Percentiles rank a stretch among this genome's conserved stretches.
phyloP scores from a whole-genome alignment of 257 asterid species.

The Solanum megistacrolobum region DNA sequence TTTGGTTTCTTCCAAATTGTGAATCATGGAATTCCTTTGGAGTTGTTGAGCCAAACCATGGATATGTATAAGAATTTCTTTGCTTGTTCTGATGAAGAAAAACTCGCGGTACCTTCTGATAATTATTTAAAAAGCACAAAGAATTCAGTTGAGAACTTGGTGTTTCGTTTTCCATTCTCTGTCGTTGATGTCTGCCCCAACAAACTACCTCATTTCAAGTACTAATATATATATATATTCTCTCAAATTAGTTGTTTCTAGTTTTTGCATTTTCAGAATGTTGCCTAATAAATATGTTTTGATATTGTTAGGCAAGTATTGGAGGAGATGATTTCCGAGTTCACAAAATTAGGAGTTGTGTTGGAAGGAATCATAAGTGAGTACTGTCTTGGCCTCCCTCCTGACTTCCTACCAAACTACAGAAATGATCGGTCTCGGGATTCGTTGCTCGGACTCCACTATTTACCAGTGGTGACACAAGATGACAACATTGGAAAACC shows the following conservation, averaged over 20 bases:
- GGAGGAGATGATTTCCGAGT: slow-evolving; percentile 26
- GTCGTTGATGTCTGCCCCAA: slow-evolving; percentile 5
- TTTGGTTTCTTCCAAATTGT: slow-evolving; percentile 33
- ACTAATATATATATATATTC: too few relatives aligned
- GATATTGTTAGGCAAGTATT: slow-evolving; percentile 16
- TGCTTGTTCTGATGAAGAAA: slow-evolving; percentile 24
- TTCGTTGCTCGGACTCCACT: slow-evolving; percentile 37
- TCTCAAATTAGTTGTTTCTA: neutral
- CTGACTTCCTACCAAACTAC: slow-evolving; percentile 27
- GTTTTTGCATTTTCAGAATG: neutral
- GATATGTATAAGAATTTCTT: slow-evolving; percentile 24
- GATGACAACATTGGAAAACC: slow-evolving; percentile 27
- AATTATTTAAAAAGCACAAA: slow-evolving; percentile 38
- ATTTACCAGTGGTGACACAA: slow-evolving; percentile 30
- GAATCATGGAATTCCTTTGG: slow-evolving; percentile 33
- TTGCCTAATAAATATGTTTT: neutral
- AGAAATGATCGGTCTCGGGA: slow-evolving; percentile 40
- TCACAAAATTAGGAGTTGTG: slow-evolving; percentile 18
- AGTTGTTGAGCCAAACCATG: slow-evolving; percentile 14
- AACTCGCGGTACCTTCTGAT: slow-evolving; percentile 12
- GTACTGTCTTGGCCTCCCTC: slow-evolving; percentile 36
- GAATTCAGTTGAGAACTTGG: slow-evolving; percentile 10
- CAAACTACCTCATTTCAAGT: slow-evolving; percentile 17
- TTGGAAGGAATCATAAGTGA: slow-evolving; percentile 38
- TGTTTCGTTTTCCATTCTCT: slow-evolving; percentile 25